These are phyloP conservation scores for Serendipita sp. DNA, from an alignment of 768 basidiomycete species.

Conservation along the genomic window DNA sequence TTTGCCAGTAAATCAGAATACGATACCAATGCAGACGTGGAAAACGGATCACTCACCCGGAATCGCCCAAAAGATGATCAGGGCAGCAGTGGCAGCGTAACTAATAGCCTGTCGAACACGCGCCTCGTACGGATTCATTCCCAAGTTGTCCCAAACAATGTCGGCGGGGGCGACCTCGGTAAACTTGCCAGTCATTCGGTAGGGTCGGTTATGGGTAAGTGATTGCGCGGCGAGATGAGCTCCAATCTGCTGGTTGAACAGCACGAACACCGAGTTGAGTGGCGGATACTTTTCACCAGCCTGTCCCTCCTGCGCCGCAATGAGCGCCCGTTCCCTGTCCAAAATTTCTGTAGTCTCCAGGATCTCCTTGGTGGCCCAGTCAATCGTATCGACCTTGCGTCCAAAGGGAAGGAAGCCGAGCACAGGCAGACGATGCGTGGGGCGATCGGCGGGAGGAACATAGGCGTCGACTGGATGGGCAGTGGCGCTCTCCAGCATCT, in stretches of 20 bases:
- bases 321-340: slow-evolving; percentile 30
- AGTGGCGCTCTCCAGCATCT: slow-evolving; percentile 18
- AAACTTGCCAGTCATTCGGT: slow-evolving; percentile 60
- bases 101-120: slow-evolving; percentile 49
- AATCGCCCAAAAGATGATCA: slow-evolving; percentile 81
- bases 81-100: slow-evolving; percentile 57
- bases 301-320: slow-evolving; percentile 22
- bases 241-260: slow-evolving; percentile 84
- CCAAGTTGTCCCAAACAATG: slow-evolving; percentile 84
- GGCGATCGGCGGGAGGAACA: slow-evolving; percentile 60
- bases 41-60: slow-evolving; percentile 34
- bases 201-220: slow-evolving; percentile 66
- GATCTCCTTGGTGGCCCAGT: slow-evolving; percentile 75
- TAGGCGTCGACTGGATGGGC: slow-evolving; percentile 25
- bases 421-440: slow-evolving; percentile 52
- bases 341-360: slow-evolving; percentile 35
- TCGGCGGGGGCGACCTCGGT: slow-evolving; percentile 76
- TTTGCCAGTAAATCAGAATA: too few relatives aligned
- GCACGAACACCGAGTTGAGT: slow-evolving; percentile 65
- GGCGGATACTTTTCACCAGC: slow-evolving; percentile 36
- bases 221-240: slow-evolving; percentile 75
- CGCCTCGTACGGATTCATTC: slow-evolving; percentile 77
- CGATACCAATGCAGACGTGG: neutral
- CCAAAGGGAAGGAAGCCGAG: slow-evolving; percentile 46
- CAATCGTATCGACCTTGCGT: slow-evolving; percentile 82